Conservation (phyloP, 805 yeast species). For the Saccharomycopsis sp. region DNA sequence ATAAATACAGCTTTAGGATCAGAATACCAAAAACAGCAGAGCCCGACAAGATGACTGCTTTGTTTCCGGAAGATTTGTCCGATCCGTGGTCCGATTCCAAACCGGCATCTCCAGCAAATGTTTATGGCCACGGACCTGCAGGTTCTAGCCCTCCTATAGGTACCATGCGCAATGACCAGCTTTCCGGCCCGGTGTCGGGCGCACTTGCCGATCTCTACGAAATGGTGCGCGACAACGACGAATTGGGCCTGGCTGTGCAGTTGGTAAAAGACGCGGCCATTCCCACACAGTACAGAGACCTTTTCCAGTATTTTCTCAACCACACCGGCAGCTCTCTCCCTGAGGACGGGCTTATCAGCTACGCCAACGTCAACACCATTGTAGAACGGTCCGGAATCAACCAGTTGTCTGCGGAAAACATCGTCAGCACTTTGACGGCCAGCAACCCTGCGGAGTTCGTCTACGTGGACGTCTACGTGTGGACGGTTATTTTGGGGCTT, state of each 20-base stretch:
- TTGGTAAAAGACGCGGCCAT: slow-evolving; percentile 3
- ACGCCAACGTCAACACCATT: slow-evolving; percentile 6
- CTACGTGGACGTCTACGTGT: slow-evolving; percentile 7
- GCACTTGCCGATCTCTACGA: slow-evolving; percentile 10
- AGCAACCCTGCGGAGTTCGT: slow-evolving; percentile 12
- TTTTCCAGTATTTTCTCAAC: slow-evolving; percentile 3
- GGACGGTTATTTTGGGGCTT: slow-evolving; percentile 33
- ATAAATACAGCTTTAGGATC: too few species aligned
- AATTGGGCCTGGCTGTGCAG: slow-evolving; percentile 2
- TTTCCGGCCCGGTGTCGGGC: too few species aligned
- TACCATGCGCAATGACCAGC: too few species aligned
- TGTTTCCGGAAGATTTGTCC: slow-evolving; percentile 17
- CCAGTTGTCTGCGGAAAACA: slow-evolving; percentile 18
- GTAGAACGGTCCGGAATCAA: slow-evolving; percentile 17
- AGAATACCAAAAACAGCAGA: not conserved
- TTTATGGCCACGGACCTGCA: not conserved
- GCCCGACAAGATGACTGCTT: not conserved
- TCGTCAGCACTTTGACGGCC: slow-evolving; percentile 14
- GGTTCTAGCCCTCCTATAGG: too few species aligned
- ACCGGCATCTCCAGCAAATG: not conserved
- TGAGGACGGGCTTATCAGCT: slow-evolving; percentile 14
- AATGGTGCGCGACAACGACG: slow-evolving; percentile 14
- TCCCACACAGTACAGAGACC: slow-evolving; percentile 9
- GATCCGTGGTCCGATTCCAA: slow-evolving; percentile 20
- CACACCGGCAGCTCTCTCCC: not conserved